Evolutionary conservation across 148 eudicot genomes (phyloP).

Genomic region (Cornus suecica): DNA sequence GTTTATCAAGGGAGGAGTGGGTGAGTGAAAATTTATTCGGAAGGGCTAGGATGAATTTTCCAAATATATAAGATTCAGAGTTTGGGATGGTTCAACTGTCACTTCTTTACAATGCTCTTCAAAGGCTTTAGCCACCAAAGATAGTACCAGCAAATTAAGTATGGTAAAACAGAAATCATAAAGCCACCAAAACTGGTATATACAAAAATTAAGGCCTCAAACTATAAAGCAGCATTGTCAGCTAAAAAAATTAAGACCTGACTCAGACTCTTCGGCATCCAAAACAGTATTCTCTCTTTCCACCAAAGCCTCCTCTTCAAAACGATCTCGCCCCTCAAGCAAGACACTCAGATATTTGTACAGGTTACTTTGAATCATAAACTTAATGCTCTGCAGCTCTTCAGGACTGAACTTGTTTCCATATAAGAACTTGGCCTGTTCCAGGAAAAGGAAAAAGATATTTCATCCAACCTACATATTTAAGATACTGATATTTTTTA

Average conservation of each 20-base stretch:
- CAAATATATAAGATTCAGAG: too few species aligned
- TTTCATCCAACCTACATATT: slow-evolving; percentile 2
- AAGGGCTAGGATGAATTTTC: too few species aligned
- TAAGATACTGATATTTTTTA: too few species aligned
- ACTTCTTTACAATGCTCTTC: too few species aligned
- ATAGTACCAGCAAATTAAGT: too few species aligned
- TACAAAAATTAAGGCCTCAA: not conserved
- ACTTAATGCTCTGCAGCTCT: slow-evolving; percentile 35
- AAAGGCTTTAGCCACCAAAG: too few species aligned
- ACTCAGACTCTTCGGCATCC: slow-evolving; percentile 12
- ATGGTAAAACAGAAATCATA: not conserved
- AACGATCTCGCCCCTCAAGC: slow-evolving; percentile 38
- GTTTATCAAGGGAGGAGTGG: too few species aligned
- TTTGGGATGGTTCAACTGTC: too few species aligned
- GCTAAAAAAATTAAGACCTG: slow-evolving; percentile 22
- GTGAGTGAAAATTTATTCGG: too few species aligned
- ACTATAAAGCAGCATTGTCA: not conserved
- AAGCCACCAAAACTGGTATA: not conserved
- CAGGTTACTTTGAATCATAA: slow-evolving; percentile 38
- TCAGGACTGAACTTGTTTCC: slow-evolving; percentile 34
- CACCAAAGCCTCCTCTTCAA: slow-evolving; percentile 33
- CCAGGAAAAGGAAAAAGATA: slow-evolving; percentile 8
- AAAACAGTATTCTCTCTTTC: slow-evolving; percentile 5
- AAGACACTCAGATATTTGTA: slow-evolving; percentile 36
- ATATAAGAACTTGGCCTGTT: slow-evolving; percentile 33